Evolutionary conservation across 202 grass and related monocot genomes (phyloP).

Genomic region (Bolboschoenoplectus hybrid): DNA sequence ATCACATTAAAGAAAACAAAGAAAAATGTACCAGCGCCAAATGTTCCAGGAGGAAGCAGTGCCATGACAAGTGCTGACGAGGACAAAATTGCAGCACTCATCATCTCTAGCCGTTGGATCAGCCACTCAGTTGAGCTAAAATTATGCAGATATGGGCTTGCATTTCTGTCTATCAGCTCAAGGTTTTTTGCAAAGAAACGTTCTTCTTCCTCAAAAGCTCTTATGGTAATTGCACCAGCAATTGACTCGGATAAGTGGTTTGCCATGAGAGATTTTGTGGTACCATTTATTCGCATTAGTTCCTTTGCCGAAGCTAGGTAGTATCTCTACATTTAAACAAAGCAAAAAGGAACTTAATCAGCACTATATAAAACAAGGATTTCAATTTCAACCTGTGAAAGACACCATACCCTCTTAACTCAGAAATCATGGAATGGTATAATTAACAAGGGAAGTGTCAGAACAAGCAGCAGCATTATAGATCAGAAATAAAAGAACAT

Average conservation of each 20-base stretch:
- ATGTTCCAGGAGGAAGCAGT: conserved; percentile 76
- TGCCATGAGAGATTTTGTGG: conserved; percentile 80
- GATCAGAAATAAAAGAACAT: neutral
- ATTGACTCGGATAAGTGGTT: conserved; percentile 92
- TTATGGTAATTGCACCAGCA: conserved; percentile 78
- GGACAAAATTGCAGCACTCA: conserved; percentile 74
- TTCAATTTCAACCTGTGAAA: conserved; percentile 4
- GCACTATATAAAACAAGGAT: neutral
- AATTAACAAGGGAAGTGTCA: neutral
- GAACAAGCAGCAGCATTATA: neutral
- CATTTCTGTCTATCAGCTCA: conserved; percentile 85
- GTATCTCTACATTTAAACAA: conserved; percentile 57
- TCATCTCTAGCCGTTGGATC: conserved; percentile 79
- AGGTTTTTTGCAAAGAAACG: conserved; percentile 80
- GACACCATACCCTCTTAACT: neutral
- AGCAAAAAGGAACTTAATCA: neutral
- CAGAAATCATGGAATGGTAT: neutral
- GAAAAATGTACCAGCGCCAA: conserved; percentile 61
- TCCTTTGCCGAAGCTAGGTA: conserved; percentile 89
- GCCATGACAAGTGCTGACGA: conserved; percentile 81
- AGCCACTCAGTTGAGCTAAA: conserved; percentile 88
- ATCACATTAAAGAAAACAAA: neutral
- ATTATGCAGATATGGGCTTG: conserved; percentile 80
- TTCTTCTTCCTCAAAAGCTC: conserved; percentile 80
- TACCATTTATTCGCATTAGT: conserved; percentile 97